Percentiles rank a stretch among this genome's conserved stretches.
Conservation (phyloP, 2,329 filamentous ascomycete species). For the Metarhizium brunneum region DNA sequence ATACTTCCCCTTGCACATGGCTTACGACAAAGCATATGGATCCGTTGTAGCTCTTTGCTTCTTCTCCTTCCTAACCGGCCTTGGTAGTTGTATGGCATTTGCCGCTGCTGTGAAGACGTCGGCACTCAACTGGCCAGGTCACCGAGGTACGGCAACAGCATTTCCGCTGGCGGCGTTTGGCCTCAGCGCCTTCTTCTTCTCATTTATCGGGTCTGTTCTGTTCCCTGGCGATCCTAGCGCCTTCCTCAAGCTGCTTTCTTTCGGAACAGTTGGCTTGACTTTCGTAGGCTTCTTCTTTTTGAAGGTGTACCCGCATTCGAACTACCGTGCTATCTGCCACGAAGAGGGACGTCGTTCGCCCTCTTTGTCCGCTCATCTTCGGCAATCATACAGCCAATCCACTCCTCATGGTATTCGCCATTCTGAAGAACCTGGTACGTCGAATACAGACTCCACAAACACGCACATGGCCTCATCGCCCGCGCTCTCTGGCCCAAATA, state of each 20-base stretch:
- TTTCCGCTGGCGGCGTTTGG: conserved; percentile 91
- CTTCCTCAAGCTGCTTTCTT: conserved; percentile 71
- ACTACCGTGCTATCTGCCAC: conserved; percentile 48
- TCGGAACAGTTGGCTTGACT: conserved; percentile 68
- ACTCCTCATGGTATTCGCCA: conserved; percentile 18
- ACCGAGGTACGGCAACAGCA: conserved; percentile 87
- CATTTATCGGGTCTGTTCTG: conserved; percentile 62
- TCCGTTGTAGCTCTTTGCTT: conserved; percentile 61
- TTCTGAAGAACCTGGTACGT: conserved; percentile 59
- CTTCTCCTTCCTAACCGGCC: conserved; percentile 75
- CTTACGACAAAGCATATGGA: conserved; percentile 60
- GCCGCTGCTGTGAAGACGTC: conserved; percentile 76
- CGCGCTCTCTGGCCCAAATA: background rate
- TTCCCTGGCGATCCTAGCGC: conserved; percentile 77
- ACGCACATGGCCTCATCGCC: background rate
- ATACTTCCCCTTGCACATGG: conserved; percentile 77
- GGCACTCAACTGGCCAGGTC: conserved; percentile 83
- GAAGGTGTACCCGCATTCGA: conserved; percentile 50
- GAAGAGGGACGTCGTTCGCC: conserved; percentile 10
- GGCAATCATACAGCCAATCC: background rate
- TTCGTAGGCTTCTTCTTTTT: conserved; percentile 79
- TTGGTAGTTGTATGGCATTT: conserved; percentile 89
- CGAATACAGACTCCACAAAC: conserved; percentile 10
- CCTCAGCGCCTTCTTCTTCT: conserved; percentile 94
- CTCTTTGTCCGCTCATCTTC: background rate